These are phyloP conservation scores for Leersia perrieri DNA, from an alignment of 176 grass and related monocot genomes.

Conservation along the genomic window DNA sequence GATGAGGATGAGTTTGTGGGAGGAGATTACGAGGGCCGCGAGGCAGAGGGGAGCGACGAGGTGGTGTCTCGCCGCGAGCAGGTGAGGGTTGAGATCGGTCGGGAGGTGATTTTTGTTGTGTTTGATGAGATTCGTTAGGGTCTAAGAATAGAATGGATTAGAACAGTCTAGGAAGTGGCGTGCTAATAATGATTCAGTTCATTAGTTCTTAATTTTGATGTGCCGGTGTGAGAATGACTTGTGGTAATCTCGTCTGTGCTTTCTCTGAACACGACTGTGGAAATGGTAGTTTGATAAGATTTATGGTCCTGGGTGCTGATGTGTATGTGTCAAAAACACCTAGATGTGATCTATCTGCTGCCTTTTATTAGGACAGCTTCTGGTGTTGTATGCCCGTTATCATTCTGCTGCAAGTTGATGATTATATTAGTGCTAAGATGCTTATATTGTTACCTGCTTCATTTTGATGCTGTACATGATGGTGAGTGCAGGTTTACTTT, in stretches of 20 bases:
- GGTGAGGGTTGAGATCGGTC: conserved; percentile 37
- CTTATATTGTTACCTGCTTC: background rate
- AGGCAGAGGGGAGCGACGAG: conserved; percentile 60
- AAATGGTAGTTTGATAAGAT: background rate
- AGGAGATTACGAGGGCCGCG: conserved; percentile 52
- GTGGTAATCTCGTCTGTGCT: background rate
- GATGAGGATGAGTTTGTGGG: conserved; percentile 33
- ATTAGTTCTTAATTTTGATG: background rate
- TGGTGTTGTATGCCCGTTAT: background rate
- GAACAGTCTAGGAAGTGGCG: background rate
- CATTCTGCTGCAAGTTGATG: background rate
- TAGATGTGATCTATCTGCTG: background rate
- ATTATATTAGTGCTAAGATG: background rate
- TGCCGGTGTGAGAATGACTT: background rate
- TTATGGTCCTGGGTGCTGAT: background rate
- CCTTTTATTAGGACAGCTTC: background rate
- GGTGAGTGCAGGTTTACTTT: background rate
- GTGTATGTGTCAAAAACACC: background rate
- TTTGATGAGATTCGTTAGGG: background rate
- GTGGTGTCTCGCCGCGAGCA: conserved; percentile 53
- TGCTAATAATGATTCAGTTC: background rate
- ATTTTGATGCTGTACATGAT: background rate
- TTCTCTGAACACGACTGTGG: background rate
- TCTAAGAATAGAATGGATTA: background rate
- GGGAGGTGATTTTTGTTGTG: background rate